A percentile compares a stretch with the other conserved stretches of the same genome.
Conservation (phyloP, 495 filamentous ascomycete species). For the Emericellopsis terricola region DNA sequence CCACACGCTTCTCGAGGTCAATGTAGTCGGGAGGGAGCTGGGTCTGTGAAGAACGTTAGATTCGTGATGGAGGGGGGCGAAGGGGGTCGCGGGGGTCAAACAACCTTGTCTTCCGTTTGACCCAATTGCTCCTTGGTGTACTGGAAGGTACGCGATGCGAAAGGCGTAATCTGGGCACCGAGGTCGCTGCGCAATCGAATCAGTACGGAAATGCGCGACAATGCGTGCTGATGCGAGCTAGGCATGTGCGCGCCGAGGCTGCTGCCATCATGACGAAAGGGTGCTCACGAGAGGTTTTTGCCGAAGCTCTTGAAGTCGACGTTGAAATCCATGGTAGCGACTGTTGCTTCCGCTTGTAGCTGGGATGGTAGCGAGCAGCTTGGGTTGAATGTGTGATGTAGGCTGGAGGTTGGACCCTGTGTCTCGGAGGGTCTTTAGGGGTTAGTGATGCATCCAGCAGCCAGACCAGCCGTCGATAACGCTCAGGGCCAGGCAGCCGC, state of each 20-base stretch:
- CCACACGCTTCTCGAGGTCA: conserved; percentile 95
- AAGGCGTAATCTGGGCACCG: conserved; percentile 54
- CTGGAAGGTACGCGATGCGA: conserved; percentile 85
- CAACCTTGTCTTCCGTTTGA: conserved; percentile 87
- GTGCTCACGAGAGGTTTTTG: conserved; percentile 4
- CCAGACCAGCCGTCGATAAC: too few relatives aligned
- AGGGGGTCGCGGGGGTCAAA: conserved; percentile 12
- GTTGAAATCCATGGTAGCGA: conserved; percentile 1
- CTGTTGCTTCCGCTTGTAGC: too few relatives aligned
- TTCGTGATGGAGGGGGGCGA: conserved; percentile 5
- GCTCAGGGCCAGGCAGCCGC: too few relatives aligned
- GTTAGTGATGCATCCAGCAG: too few relatives aligned
- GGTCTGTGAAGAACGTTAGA: conserved; percentile 33
- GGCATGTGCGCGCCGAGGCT: too few relatives aligned
- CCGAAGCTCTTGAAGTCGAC: conserved; percentile 5
- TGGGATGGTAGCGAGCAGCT: too few relatives aligned
- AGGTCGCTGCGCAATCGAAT: conserved; percentile 25
- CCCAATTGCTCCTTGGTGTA: conserved; percentile 94
- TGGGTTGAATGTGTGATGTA: background rate
- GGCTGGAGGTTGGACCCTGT: background rate
- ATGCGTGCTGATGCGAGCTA: too few relatives aligned
- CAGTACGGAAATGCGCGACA: too few relatives aligned
- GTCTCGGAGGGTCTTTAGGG: background rate
- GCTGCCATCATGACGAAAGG: too few relatives aligned
- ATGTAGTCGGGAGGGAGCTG: conserved; percentile 94